These are phyloP conservation scores for Linum lewisii DNA, from an alignment of 345 rosid species.

Conservation along the genomic window DNA sequence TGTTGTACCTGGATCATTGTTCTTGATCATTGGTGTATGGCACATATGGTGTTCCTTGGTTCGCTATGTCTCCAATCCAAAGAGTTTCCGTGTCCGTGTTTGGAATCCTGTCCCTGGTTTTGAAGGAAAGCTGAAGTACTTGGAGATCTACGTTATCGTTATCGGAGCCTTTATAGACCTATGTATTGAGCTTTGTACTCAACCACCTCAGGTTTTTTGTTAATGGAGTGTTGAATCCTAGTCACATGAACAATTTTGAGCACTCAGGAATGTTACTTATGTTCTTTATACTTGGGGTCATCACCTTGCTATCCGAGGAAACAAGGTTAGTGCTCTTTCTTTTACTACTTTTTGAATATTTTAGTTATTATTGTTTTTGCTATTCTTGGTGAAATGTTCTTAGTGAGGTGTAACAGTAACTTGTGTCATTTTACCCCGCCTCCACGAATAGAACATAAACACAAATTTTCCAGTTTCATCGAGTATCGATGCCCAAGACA, in stretches of 20 bases:
- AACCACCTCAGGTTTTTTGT: slow-evolving; percentile 81
- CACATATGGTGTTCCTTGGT: slow-evolving; percentile 69
- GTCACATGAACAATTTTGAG: slow-evolving; percentile 90
- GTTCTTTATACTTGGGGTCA: slow-evolving; percentile 74
- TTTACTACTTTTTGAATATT: neutral
- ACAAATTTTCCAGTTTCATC: too few species aligned
- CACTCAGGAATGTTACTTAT: slow-evolving; percentile 95
- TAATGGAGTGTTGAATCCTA: slow-evolving; percentile 67
- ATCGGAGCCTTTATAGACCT: slow-evolving; percentile 69
- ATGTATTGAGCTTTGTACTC: slow-evolving; percentile 89
- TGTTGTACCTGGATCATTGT: slow-evolving; percentile 78
- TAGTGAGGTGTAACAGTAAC: too few species aligned
- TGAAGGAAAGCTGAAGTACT: slow-evolving; percentile 57
- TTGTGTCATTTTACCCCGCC: too few species aligned
- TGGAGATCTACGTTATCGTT: slow-evolving; percentile 76
- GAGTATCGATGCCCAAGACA: too few species aligned
- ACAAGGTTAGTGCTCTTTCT: slow-evolving; percentile 41
- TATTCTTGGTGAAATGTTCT: neutral
- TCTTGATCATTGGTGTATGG: slow-evolving; percentile 72
- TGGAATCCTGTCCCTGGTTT: slow-evolving; percentile 87
- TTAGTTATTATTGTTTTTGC: neutral
- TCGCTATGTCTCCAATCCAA: slow-evolving; percentile 53
- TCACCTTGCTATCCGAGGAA: slow-evolving; percentile 60
- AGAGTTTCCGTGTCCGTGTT: slow-evolving; percentile 57
- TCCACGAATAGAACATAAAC: too few species aligned